Evolutionary conservation across 352 stramenopile genomes (phyloP), one percentile per base, ranked within the genome.

Genomic region (Thraustochytrium striatum): DNA sequence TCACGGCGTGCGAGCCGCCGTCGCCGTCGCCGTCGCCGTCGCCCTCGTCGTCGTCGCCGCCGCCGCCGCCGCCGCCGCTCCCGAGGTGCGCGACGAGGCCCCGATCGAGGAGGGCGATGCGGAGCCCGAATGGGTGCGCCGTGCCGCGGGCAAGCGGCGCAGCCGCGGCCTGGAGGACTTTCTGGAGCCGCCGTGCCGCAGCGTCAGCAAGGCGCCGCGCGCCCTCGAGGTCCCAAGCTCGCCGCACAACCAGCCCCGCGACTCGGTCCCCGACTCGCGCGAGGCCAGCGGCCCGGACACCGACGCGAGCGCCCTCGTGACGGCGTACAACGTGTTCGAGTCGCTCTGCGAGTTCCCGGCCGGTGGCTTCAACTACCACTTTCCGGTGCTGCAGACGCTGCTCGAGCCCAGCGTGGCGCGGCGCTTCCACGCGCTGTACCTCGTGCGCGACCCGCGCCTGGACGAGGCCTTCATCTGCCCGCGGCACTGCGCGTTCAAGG

Each of bases 301-400:
- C n/a, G n/a, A n/a, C n/a, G n/a, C n/a, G n/a, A n/a, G n/a, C n/a
- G 39, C 5, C 13, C 39, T 55, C 36, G 59, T 52, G 0, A 33
- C 30, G 5, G 59, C 35, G 41, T 70, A 70, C 1, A 38, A 70
- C 16, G 59, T 70, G n/a, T 70, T 52, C 59, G 59, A 70, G 59
- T 52, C 59, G 36, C 41, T 70, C 16, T 70, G 59, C 35, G 7
- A 25, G 25, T 9, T 70, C 5, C 59, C 59, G 5, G 21, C 33
- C 11, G 28, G 21, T 3, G 59, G 36, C 25, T 70, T 70, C 35
- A n/a, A 33, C 5, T 33, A 28, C 21, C 44, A 70, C 13, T 19
- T 28, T 21, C 2, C 25, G 9, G 38, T n/a, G 8, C 9, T 47
- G 16, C 59, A 70, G 25, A 33, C 25, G 33, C 59, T 70, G 13